Base-by-base conservation (phyloP, 2,329 filamentous ascomycete genomes). In the Aspergillus spinulosporus region DNA sequence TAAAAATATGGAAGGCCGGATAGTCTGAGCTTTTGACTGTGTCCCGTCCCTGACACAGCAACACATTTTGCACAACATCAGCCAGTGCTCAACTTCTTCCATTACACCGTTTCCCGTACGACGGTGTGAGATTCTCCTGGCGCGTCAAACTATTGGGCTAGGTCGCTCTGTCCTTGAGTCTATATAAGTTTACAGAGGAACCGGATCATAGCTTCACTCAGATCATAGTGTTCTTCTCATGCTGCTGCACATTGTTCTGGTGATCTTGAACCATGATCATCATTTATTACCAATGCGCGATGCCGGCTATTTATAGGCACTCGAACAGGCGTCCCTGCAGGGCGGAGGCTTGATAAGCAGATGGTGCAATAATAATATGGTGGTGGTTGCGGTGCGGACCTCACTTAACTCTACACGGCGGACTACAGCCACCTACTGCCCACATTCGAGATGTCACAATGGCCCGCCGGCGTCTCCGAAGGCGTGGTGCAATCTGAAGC, bases 1-100 rank as follows among this genome's bases (percentile, higher is more conserved):
- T 44, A 44, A 51, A 44, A 51, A 51, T 51, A 51, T 11, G n/a
- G 32, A 39, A 39, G 36, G 12, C n/a, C 31, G 43, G 26, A n/a
- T 28, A 26, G 11, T 43, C 40, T 43, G 14, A 6, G 14, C 12
- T 12, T 29, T 9, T 36, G 45, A 12, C 28, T 14, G 32, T 51
- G 14, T 15, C 14, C 28, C 9, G 49, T 44, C 39, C 28, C 39
- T 44, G 15, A 28, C 43, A 32, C 31, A 29, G 29, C 49, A 21
- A 21, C 28, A 37, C 37, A 32, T 36, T 5, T 34, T 51, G 31
- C 29, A 34, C 49, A 15, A 44, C 49, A 45, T 15, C 29, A 12
- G 45, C 11, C 9, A 28, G 40, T 6, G 11, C 45, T 43, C 14
- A 28, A 31, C 6, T 37, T 32, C n/a, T 32, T 42, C 11, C 36